These are phyloP conservation scores for Boletus insuetus DNA, from an alignment of 768 basidiomycete genomes.

Conservation along the genomic window DNA sequence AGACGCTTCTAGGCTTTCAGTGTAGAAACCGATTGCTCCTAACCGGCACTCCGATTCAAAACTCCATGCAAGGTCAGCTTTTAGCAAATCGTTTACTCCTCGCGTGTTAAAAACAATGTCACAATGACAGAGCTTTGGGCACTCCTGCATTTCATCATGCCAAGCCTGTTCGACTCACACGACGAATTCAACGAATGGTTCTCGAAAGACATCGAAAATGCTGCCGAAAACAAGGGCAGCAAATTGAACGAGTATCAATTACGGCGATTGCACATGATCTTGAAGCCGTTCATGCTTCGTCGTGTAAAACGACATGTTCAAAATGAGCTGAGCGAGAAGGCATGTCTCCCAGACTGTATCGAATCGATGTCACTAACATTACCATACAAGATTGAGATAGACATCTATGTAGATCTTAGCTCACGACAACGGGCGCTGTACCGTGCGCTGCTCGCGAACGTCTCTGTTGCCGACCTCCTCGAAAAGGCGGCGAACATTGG, in stretches of 20 bases:
- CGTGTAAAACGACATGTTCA: slow-evolving; percentile 99
- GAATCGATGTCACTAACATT: slow-evolving; percentile 84
- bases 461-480: slow-evolving; percentile 91
- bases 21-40: slow-evolving; percentile 93
- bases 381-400: slow-evolving; percentile 91
- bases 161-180: slow-evolving; percentile 96
- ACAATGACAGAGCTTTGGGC: slow-evolving; percentile 85
- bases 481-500: slow-evolving; percentile 91
- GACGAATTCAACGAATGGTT: slow-evolving; percentile 99
- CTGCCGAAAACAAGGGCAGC: slow-evolving; percentile 85
- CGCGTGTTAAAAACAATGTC: slow-evolving; percentile 1
- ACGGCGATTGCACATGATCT: slow-evolving; percentile 93
- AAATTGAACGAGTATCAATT: slow-evolving; percentile 94
- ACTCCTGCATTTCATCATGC: slow-evolving; percentile 99
- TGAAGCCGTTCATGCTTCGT: slow-evolving; percentile 98
- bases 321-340: slow-evolving; percentile 99
- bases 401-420: slow-evolving; percentile 91
- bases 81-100: neutral
- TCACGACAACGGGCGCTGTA: slow-evolving; percentile 91
- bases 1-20: slow-evolving; percentile 91
- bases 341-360: slow-evolving; percentile 25
- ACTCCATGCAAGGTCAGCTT: slow-evolving; percentile 92
- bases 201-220: slow-evolving; percentile 98
- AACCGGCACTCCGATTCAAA: slow-evolving; percentile 98
- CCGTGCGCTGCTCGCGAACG: slow-evolving; percentile 84